Evolutionary conservation across 2,329 filamentous ascomycete species (phyloP).

Genomic region (Sordariomycetes sp.): DNA sequence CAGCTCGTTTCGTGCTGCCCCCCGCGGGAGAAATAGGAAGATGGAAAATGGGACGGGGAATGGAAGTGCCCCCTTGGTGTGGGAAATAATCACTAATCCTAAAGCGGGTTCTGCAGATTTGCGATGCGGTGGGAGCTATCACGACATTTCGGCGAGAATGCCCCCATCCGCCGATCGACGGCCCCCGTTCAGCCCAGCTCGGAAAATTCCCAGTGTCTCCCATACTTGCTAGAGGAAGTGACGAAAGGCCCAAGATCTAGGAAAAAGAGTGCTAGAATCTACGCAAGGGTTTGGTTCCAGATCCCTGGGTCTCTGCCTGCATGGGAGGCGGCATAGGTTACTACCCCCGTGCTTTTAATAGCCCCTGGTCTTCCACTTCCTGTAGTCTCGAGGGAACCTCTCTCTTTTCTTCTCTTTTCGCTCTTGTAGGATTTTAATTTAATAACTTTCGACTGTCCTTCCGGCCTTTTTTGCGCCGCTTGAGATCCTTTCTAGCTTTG

Average conservation of each 20-base stretch:
- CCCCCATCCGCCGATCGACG: background rate
- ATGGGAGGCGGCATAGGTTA: too few species aligned
- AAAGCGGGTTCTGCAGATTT: background rate
- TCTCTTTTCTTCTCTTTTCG: too few species aligned
- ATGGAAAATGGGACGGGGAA: background rate
- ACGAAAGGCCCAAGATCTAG: background rate
- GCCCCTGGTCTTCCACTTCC: too few species aligned
- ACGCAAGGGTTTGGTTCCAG: background rate
- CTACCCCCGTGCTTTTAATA: too few species aligned
- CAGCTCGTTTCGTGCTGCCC: background rate
- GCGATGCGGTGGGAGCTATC: background rate
- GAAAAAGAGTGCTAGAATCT: background rate
- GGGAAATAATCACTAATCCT: background rate
- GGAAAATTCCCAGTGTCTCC: background rate
- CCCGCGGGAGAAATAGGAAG: background rate
- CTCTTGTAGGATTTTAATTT: too few species aligned
- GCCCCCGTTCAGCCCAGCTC: background rate
- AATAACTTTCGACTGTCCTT: too few species aligned
- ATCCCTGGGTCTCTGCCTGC: background rate
- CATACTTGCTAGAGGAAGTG: background rate
- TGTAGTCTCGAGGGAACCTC: too few species aligned
- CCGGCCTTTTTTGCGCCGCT: background rate
- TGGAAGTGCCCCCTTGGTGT: background rate
- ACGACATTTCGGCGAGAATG: constrained; percentile 2
- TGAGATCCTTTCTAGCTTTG: background rate